Evolutionary conservation across 2,329 filamentous ascomycete species (phyloP).

Genomic region (Fusarium sp.): DNA sequence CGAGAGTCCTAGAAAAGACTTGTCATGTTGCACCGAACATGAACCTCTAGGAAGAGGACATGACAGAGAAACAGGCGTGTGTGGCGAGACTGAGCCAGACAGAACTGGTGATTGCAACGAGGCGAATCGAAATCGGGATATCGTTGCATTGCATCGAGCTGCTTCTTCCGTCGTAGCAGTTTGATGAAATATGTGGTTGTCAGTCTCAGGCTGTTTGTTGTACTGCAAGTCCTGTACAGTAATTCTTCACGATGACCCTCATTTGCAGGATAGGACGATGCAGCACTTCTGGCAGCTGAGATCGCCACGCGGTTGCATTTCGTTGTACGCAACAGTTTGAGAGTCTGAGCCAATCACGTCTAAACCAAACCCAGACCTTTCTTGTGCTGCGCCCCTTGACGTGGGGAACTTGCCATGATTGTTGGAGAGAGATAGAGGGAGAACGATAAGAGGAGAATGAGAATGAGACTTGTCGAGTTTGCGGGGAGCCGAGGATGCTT

Average conservation of each 20-base stretch:
- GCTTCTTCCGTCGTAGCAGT: conserved; percentile 15
- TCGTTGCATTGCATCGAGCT: conserved; percentile 38
- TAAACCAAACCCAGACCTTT: conserved; percentile 10
- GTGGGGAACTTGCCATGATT: conserved; percentile 16
- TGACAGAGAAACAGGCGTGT: conserved; percentile 16
- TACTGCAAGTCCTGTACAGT: background rate
- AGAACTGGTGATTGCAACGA: conserved; percentile 21
- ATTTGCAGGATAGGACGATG: conserved; percentile 16
- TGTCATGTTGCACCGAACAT: conserved; percentile 34
- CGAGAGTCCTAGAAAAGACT: conserved; percentile 17
- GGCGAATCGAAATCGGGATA: conserved; percentile 21
- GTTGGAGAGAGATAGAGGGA: conserved; percentile 7
- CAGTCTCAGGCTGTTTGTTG: conserved; percentile 8
- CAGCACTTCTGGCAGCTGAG: conserved; percentile 19
- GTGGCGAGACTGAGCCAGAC: conserved; percentile 28
- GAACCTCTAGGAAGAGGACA: conserved; percentile 1
- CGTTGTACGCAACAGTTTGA: conserved; percentile 24
- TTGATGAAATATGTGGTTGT: conserved; percentile 2
- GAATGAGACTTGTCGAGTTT: conserved; percentile 13
- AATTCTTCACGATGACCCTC: conserved; percentile 2
- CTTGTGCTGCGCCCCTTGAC: conserved; percentile 14
- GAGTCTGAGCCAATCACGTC: conserved; percentile 10
- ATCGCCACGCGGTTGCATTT: conserved; percentile 25
- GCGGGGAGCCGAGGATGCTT: conserved; percentile 15
- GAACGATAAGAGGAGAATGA: background rate